A percentile compares a stretch with the other conserved stretches of the same genome.
phyloP scores from a whole-genome alignment of 345 rosid genomes.

The Cardamine chenopodiifolia region DNA sequence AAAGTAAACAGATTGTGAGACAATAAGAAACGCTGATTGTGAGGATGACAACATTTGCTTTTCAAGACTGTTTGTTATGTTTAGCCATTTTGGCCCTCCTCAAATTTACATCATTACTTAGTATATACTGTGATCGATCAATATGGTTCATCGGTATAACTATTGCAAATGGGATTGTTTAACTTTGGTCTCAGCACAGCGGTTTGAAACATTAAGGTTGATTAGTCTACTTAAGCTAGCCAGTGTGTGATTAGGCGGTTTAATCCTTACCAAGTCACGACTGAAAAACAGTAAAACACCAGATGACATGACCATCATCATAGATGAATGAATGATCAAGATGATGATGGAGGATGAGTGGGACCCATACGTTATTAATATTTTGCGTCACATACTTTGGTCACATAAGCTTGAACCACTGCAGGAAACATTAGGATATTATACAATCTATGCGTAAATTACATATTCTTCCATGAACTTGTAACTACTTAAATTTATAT shows the following conservation, averaged over 20 bases:
- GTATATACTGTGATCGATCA: neutral
- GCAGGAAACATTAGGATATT: too few species aligned
- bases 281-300: neutral
- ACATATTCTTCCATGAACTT: too few species aligned
- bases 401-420: too few species aligned
- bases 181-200: neutral
- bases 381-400: conserved; percentile 7
- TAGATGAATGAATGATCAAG: conserved; percentile 25
- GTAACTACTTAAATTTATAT: too few species aligned
- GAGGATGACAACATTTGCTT: conserved; percentile 36
- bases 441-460: too few species aligned
- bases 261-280: neutral
- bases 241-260: neutral
- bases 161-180: neutral
- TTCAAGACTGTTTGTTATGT: conserved; percentile 20
- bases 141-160: neutral
- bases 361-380: conserved; percentile 23
- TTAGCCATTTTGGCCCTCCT: neutral
- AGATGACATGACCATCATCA: conserved; percentile 11
- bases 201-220: conserved; percentile 19
- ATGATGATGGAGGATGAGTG: conserved; percentile 10
- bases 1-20: conserved; percentile 34
- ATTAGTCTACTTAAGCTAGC: neutral
- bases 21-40: conserved; percentile 27
- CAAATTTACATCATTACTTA: neutral